Percentiles rank a stretch among this genome's conserved stretches.
These are phyloP conservation scores for Saturnispora gosingensis DNA, from an alignment of 805 yeast genomes.

Conservation along the genomic window DNA sequence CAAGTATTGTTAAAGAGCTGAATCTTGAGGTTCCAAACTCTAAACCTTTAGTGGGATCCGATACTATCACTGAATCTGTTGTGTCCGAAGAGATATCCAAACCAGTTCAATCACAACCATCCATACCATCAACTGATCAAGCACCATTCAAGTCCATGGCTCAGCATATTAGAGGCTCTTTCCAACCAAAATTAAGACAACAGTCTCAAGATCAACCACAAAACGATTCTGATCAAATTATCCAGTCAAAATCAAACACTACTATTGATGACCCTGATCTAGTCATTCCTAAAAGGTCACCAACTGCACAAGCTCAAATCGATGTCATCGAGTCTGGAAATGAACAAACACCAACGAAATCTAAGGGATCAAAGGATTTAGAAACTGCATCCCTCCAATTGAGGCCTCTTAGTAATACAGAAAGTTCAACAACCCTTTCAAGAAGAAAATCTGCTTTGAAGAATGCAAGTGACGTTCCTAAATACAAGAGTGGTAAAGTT, in stretches of 20 bases:
- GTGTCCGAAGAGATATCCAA: not conserved
- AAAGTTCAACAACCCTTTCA: not conserved
- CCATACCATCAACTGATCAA: not conserved
- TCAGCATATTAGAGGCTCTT: conserved; percentile 34
- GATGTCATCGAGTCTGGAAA: conserved; percentile 2
- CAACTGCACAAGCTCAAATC: conserved; percentile 9
- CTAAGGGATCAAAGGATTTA: not conserved
- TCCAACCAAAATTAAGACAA: conserved; percentile 7
- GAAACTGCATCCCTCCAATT: not conserved
- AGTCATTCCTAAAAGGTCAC: conserved; percentile 28
- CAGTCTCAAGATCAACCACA: not conserved
- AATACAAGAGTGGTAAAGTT: conserved; percentile 17
- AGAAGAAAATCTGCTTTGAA: conserved; percentile 44
- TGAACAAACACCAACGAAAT: conserved; percentile 1
- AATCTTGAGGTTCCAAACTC: not conserved
- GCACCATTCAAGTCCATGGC: conserved; percentile 29
- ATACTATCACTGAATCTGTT: not conserved
- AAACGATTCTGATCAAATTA: not conserved
- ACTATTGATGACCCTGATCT: conserved; percentile 2
- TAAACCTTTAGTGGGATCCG: not conserved
- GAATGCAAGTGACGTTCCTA: conserved; percentile 15
- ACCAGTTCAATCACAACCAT: not conserved
- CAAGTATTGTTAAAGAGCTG: not conserved
- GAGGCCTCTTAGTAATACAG: not conserved
- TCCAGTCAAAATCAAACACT: not conserved